Conservation (phyloP, 352 stramenopile genomes). For the Phytophthora rubi region DNA sequence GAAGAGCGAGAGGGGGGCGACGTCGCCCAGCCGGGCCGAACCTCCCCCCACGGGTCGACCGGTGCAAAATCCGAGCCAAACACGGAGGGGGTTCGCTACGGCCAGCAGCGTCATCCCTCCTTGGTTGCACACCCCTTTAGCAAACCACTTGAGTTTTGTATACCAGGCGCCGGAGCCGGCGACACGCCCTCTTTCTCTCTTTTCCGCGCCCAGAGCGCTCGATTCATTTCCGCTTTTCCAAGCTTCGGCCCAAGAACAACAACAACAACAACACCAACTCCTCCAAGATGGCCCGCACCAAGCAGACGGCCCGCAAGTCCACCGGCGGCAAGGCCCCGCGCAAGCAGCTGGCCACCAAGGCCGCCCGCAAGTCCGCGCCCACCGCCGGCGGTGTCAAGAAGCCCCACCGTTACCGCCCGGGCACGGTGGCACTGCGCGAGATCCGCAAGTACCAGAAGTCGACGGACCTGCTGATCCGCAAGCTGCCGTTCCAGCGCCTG, state of each 20-base stretch:
- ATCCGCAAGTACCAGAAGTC: conserved; percentile 97
- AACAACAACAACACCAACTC: conserved; percentile 1
- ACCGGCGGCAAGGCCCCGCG: conserved; percentile 94
- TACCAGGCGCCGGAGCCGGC: conserved; percentile 9
- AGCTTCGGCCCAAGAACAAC: conserved; percentile 23
- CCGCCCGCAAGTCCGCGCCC: conserved; percentile 91
- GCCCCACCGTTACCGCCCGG: conserved; percentile 78
- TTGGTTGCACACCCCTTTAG: conserved; percentile 40
- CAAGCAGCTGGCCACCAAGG: conserved; percentile 95
- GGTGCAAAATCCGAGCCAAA: background rate
- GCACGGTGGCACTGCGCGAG: conserved; percentile 92
- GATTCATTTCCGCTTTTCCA: conserved; percentile 50
- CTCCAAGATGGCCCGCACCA: conserved; percentile 93
- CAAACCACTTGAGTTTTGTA: conserved; percentile 48
- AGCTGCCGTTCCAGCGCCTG: conserved; percentile 97
- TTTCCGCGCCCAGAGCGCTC: background rate
- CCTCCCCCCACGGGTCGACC: conserved; percentile 6
- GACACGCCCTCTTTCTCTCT: conserved; percentile 6
- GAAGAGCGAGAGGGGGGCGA: conserved; percentile 32
- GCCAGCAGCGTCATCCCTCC: conserved; percentile 25
- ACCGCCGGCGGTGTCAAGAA: conserved; percentile 94
- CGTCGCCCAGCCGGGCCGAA: conserved; percentile 29
- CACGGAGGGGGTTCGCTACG: conserved; percentile 1
- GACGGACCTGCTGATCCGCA: conserved; percentile 96
- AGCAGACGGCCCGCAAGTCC: conserved; percentile 97